Conservation (phyloP, 208 protist species). For the Wallacemonas sp. region DNA sequence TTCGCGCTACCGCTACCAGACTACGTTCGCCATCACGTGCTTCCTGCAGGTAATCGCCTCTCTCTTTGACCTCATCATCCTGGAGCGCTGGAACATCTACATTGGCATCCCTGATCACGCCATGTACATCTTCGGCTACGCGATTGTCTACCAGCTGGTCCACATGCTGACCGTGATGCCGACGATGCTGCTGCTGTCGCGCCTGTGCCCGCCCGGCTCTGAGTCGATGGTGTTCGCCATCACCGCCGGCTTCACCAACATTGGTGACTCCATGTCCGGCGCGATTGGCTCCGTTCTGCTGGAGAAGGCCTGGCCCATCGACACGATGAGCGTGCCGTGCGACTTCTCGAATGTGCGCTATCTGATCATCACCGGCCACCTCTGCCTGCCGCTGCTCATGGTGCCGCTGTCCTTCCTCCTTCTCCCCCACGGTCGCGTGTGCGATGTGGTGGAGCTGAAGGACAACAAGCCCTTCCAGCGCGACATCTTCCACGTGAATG, state of each 20-base stretch:
- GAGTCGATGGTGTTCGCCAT: constrained; percentile 67
- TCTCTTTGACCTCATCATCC: constrained; percentile 49
- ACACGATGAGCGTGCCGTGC: constrained; percentile 30
- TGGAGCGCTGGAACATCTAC: constrained; percentile 40
- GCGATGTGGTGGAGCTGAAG: constrained; percentile 19
- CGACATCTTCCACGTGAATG: constrained; percentile 14
- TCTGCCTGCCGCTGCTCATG: constrained; percentile 33
- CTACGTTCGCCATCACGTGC: constrained; percentile 36
- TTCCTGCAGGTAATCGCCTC: constrained; percentile 25
- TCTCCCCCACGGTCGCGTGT: constrained; percentile 33
- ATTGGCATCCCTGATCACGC: constrained; percentile 39
- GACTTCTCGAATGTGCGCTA: constrained; percentile 49
- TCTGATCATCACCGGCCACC: constrained; percentile 44
- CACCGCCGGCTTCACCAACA: constrained; percentile 60
- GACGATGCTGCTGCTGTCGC: constrained; percentile 55
- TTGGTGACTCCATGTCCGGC: constrained; percentile 45
- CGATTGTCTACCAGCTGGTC: constrained; percentile 43
- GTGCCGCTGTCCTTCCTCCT: constrained; percentile 56
- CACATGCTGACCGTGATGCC: constrained; percentile 68
- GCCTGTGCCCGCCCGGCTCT: constrained; percentile 58
- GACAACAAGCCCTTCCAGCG: constrained; percentile 10
- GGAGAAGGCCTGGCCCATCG: constrained; percentile 29
- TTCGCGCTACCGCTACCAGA: constrained; percentile 33
- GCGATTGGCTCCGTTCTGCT: constrained; percentile 44
- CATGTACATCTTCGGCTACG: constrained; percentile 56